Percentiles rank a stretch among this genome's conserved stretches.
Evolutionary conservation across 2,329 filamentous ascomycete species (phyloP).

Genomic region (Fusarium praegraminearum): DNA sequence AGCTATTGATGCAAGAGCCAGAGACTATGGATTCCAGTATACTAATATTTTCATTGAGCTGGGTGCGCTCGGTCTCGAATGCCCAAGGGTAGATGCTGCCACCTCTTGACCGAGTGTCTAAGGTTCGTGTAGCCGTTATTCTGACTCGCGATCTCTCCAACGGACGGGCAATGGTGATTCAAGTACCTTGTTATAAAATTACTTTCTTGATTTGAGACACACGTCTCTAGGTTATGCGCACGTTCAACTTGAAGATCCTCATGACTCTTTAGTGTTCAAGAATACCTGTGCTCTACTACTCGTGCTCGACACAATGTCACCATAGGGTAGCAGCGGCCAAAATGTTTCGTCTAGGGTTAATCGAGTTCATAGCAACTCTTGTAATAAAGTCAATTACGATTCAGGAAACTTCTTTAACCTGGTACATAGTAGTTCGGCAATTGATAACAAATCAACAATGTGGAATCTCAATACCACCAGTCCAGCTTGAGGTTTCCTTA

Average conservation of each 20-base stretch:
- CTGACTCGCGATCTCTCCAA: no score
- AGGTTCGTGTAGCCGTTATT: no score
- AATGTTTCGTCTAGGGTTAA: not conserved
- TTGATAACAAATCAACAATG: not conserved
- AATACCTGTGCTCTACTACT: not conserved
- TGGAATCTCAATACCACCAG: not conserved
- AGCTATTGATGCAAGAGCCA: no score
- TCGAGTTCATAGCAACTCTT: not conserved
- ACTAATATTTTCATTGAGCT: no score
- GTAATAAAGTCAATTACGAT: not conserved
- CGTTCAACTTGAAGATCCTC: not conserved
- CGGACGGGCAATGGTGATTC: not conserved
- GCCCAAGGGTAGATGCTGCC: no score
- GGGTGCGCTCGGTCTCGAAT: no score
- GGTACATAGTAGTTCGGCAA: not conserved
- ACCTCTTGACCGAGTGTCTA: not conserved
- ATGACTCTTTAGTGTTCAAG: not conserved
- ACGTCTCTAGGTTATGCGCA: no score
- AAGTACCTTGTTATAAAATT: not conserved
- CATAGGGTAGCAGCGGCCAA: not conserved
- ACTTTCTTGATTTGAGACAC: not conserved
- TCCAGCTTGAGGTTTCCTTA: no score
- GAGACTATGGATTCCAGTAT: no score
- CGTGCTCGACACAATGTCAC: not conserved
- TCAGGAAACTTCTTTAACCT: not conserved